Base-by-base conservation (phyloP, 805 yeast genomes). In the Myxozyma nipponensis region DNA sequence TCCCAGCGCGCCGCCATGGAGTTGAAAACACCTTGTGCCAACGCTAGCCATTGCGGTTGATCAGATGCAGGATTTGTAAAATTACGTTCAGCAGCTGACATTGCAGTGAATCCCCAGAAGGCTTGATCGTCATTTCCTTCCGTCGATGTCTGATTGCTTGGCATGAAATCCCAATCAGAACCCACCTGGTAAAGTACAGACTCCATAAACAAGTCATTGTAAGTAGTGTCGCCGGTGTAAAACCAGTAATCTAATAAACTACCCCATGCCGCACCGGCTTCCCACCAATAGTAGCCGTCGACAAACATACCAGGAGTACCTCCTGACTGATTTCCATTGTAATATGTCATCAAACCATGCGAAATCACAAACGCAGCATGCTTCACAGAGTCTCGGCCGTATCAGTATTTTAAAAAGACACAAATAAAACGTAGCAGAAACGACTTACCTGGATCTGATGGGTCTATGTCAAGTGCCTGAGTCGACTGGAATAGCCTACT, bases 121-220 rank as follows among this genome's bases (percentile, higher is more conserved):
- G 86, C 96, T 72, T 91, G 98, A 73, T 91, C 98, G 75, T 91
- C 98, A 65, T 91, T 91, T 63, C 98, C 98, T 70, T 91, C 97
- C 1, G 95, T 86, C 32, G 89, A 81, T 9, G 90, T 79, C 69
- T 90, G 96, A 67, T 88, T 87, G 54, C 81, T 71, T 3, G 97
- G 96, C 68, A 91, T 82, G 68, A 82, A 93, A 69, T 91, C 83
- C 71, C 79, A 72, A 65, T 82, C 75, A 9, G 77, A 78, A 42
- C 91, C 91, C 7, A 79, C 78, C 69, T 91, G 98, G 63, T 79
- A 81, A 45, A 78, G 63, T 61, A 91, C 66, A 2, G 95, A 85
- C 34, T 75, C 71, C 61, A 77, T 75, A 47, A 87, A 75, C 34
- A 76, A 50, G 10, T 74, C 73, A 39, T 77, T 83, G 61, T 79